Conservation (phyloP, 148 eudicot species). For the Spergularia marina region DNA sequence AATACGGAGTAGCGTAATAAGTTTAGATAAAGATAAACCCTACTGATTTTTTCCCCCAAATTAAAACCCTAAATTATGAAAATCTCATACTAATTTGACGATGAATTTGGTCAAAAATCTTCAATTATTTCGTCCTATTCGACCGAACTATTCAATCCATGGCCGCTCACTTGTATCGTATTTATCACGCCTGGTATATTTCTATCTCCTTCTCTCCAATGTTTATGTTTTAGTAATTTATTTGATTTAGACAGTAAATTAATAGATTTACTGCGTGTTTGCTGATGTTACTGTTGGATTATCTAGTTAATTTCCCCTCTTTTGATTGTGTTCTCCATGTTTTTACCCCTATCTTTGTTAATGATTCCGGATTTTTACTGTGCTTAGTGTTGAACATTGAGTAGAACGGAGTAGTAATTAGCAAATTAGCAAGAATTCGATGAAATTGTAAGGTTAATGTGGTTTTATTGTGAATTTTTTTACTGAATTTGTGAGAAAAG, state of each 20-base stretch:
- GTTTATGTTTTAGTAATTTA: background rate
- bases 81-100: background rate
- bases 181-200: constrained; percentile 12
- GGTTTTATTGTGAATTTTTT: background rate
- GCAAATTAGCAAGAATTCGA: too few species aligned
- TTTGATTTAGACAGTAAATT: background rate
- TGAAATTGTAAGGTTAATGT: background rate
- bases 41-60: too few species aligned
- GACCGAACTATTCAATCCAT: constrained; percentile 4
- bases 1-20: too few species aligned
- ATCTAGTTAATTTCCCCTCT: background rate
- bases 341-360: background rate
- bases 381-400: background rate
- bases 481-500: background rate
- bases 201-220: background rate
- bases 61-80: constrained; percentile 12
- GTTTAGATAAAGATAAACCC: too few species aligned
- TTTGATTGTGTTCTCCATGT: background rate
- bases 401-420: too few species aligned
- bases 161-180: constrained; percentile 8
- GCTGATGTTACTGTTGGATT: background rate
- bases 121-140: constrained; percentile 14
- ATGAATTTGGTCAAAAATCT: constrained; percentile 17
- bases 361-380: background rate
- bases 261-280: background rate